Percentiles rank a stretch among this genome's conserved stretches.
phyloP scores from a whole-genome alignment of 1,284 basidiomycete genomes.

The Schizopora paradoxa region DNA sequence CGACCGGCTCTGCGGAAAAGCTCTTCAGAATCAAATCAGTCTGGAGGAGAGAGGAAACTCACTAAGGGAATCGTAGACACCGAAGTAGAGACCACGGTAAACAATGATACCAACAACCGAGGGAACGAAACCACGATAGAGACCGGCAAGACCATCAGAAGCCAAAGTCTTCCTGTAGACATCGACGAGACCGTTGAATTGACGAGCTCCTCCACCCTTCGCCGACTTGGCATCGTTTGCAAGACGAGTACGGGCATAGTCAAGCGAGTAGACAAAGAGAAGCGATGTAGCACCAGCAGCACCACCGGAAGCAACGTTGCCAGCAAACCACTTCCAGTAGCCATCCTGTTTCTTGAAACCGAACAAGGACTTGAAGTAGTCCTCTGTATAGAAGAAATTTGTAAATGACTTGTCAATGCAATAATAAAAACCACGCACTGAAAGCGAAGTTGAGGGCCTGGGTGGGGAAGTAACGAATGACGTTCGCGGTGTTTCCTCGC shows the following conservation, averaged over 20 bases:
- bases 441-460: conserved; percentile 95
- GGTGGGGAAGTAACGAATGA: conserved; percentile 97
- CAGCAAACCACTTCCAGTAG: conserved; percentile 88
- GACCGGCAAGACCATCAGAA: conserved; percentile 82
- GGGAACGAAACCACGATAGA: conserved; percentile 94
- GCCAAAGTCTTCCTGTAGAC: conserved; percentile 93
- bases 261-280: conserved; percentile 96
- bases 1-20: conserved; percentile 68
- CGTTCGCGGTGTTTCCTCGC: conserved; percentile 97
- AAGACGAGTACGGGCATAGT: conserved; percentile 96
- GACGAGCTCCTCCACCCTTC: conserved; percentile 85
- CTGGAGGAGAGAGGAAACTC: conserved; percentile 28
- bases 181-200: conserved; percentile 94
- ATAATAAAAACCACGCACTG: conserved; percentile 53
- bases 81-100: conserved; percentile 95
- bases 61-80: conserved; percentile 93
- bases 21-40: conserved; percentile 18
- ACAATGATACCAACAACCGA: conserved; percentile 95
- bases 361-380: conserved; percentile 94
- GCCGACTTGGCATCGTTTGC: conserved; percentile 95
- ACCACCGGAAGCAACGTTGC: conserved; percentile 95
- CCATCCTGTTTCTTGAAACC: conserved; percentile 87
- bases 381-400: conserved; percentile 50
- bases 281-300: conserved; percentile 94
- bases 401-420: conserved; percentile 10